Conservation (phyloP, 148 eudicot species). For the Silene uniflora region DNA sequence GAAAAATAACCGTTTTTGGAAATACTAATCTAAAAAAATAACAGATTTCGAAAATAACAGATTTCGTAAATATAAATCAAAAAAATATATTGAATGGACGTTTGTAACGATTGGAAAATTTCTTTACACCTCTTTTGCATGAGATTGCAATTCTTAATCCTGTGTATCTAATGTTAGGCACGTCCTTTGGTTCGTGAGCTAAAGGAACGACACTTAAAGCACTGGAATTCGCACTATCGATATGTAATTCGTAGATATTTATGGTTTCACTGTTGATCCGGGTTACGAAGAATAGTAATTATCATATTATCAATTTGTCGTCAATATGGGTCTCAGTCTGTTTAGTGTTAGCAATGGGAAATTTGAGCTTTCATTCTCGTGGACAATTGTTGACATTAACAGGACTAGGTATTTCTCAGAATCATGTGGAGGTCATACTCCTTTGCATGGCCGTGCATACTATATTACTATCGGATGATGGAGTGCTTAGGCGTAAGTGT, state of each 20-base stretch:
- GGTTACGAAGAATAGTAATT: constrained; percentile 95
- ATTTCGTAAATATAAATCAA: no score
- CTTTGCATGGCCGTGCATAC: constrained; percentile 95
- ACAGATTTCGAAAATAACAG: no score
- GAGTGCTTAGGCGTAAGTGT: constrained; percentile 98
- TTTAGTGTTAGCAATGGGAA: background rate
- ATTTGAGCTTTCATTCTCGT: constrained; percentile 1
- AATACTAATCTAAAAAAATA: no score
- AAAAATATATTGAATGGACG: no score
- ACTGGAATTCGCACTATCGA: constrained; percentile 93
- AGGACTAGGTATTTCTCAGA: constrained; percentile 99
- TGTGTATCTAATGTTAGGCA: constrained; percentile 92
- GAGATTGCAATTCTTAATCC: constrained; percentile 87
- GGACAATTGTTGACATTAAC: constrained; percentile 22
- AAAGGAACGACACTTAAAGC: constrained; percentile 99
- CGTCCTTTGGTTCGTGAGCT: constrained; percentile 97
- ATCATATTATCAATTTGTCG: constrained; percentile 12
- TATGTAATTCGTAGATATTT: constrained; percentile 94
- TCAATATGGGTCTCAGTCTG: background rate
- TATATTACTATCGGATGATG: constrained; percentile 99
- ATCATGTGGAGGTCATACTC: constrained; percentile 97
- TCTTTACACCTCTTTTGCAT: constrained; percentile 40
- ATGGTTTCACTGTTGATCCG: constrained; percentile 99
- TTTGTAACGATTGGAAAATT: no score
- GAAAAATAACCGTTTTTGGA: no score